Evolutionary conservation across 352 stramenopile species (phyloP), one percentile per base, ranked within the genome.

Genomic region (Phytopythium chamaehyphon): DNA sequence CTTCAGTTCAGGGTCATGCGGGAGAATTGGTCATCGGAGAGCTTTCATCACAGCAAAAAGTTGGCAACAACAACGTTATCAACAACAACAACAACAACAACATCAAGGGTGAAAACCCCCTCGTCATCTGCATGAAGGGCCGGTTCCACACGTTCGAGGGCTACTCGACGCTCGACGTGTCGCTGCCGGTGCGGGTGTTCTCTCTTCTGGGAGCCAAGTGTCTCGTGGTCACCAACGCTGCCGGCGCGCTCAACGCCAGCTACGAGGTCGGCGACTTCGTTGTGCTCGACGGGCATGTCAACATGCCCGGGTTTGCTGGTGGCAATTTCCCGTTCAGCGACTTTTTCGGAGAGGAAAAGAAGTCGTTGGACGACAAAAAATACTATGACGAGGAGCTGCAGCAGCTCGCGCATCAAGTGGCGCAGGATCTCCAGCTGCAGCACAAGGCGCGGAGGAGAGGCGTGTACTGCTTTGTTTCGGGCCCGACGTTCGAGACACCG

Each of bases 81-180:
- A n/a, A n/a, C n/a, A n/a, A n/a, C n/a, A n/a, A n/a, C n/a, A n/a
- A n/a, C n/a, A n/a, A n/a, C n/a, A 33, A 33, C 5, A 33, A 33
- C 5, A 33, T 10, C 12, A 19, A 16, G 6, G 43, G 12, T 10
- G 71, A 81, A n/a, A 77, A 73, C 43, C 69, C 81, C 39, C 66
- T 66, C 16, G 80, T 97, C 38, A 88, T 98, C 23, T 98, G 92
- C 64, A 97, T 99, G 79, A 51, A 51, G 45, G 96, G 96, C 35
- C 75, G 96, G 54, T 99, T 99, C 73, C 96, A 99, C 79, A 94
- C 73, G 54, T 99, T 98, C 65, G 94, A 98, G 66, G 96, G 96
- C 53, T 96, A 99, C 72, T 77, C 83, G 35, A 96, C 98, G 74
- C 76, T 86, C 43, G 96, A 96, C 22, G 96, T 96, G 24, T 83